Evolutionary conservation across 2,329 filamentous ascomycete species (phyloP).

Genomic region (Simplicillium aogashimaense): DNA sequence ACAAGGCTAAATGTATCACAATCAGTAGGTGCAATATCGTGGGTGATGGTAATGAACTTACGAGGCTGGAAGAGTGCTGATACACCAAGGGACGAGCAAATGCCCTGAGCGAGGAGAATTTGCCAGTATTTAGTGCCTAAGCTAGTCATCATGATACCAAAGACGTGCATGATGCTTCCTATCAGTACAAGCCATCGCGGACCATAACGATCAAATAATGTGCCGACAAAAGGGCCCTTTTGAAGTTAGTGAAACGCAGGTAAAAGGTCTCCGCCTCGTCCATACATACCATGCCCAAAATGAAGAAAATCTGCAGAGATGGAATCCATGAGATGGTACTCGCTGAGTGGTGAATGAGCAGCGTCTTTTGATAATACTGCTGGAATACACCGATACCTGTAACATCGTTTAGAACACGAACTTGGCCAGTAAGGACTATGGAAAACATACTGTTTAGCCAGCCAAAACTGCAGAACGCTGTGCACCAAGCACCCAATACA

Average conservation of each 20-base stretch:
- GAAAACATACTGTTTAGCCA: slow-evolving; percentile 19
- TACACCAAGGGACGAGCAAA: slow-evolving; percentile 25
- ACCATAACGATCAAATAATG: slow-evolving; percentile 52
- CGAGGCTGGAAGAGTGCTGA: slow-evolving; percentile 22
- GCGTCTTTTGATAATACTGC: slow-evolving; percentile 42
- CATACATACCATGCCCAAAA: slow-evolving; percentile 33
- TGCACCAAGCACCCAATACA: slow-evolving; percentile 29
- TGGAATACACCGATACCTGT: slow-evolving; percentile 42
- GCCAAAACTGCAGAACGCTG: slow-evolving; percentile 29
- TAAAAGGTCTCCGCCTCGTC: too few relatives aligned
- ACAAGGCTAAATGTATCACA: slow-evolving; percentile 14
- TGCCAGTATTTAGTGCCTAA: slow-evolving; percentile 32
- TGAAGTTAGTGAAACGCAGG: not conserved
- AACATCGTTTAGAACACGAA: not conserved
- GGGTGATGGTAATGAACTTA: slow-evolving; percentile 7
- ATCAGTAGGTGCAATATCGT: too few relatives aligned
- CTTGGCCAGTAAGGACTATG: not conserved
- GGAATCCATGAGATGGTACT: slow-evolving; percentile 54
- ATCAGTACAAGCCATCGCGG: slow-evolving; percentile 42
- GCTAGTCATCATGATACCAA: slow-evolving; percentile 54
- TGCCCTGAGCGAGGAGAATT: slow-evolving; percentile 26
- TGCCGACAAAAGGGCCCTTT: slow-evolving; percentile 51
- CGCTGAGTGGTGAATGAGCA: slow-evolving; percentile 36
- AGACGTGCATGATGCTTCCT: slow-evolving; percentile 46
- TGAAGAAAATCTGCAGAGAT: slow-evolving; percentile 43